Evolutionary conservation across 2,329 filamentous ascomycete species (phyloP), one percentile per base, ranked within the genome.

Genomic region (Pyrenophora graminea): DNA sequence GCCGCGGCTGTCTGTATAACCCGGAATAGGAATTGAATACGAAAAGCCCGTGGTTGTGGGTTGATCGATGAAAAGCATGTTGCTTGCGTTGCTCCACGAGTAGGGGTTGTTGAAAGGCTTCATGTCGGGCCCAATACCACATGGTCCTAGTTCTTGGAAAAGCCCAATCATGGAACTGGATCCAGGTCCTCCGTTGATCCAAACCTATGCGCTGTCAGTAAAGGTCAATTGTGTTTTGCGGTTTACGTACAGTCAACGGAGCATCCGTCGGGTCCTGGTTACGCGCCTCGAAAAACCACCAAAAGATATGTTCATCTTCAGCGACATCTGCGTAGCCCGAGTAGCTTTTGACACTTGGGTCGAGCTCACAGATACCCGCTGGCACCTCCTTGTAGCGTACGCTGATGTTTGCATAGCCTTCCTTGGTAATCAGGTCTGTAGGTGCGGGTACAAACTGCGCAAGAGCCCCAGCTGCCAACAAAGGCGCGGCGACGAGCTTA

Each of bases 41-140:
- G 80, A 83, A 61, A 85, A 81, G 1, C 84, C 84, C 4, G 83
- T 80, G 39, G 82, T 79, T 8, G 78, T 80, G 7, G 83, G 87
- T 67, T 89, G 82, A 60, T 90, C 86, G 59, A 90, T 82, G 70
- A 87, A 89, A 13, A 90, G 80, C 79, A 88, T 82, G 58, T 88
- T 88, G 55, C 80, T 81, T 19, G 82, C 78, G 58, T 83, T 82
- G 53, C 83, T 85, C 82, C 84, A 87, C 1, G 83, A 83, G 72
- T 81, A 84, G 0, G 82, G 81, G 58, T 87, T 87, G 63, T 82
- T 81, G 39, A 78, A 79, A 32, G 82, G 79, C 36, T 73, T 69
- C 37, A 73, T 61, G 51, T 77, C 66, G 3, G 62, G 60, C 8
- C 80, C 79, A 25, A 85, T 73, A 8, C 68, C 67, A 62, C 83